Percentiles rank a stretch among this genome's conserved stretches.
Evolutionary conservation across 192 early-diverging fungal genomes (phyloP).

Genomic region (Dispira simplex): DNA sequence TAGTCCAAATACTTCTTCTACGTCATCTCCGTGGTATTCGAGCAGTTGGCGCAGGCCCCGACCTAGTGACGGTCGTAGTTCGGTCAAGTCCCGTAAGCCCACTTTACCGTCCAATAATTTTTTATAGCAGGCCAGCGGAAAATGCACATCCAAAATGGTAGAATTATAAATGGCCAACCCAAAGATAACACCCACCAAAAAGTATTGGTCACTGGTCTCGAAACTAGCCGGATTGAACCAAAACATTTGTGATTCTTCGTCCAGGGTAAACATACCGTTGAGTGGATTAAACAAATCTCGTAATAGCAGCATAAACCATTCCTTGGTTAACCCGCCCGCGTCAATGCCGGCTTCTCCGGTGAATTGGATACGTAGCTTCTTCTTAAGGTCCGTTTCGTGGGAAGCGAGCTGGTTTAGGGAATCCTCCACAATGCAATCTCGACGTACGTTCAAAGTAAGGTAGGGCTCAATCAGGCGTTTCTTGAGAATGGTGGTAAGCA

Average conservation of each 20-base stretch:
- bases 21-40: conserved; percentile 63
- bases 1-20: conserved; percentile 70
- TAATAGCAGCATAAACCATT: conserved; percentile 91
- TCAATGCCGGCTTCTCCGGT: conserved; percentile 89
- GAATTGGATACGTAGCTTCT: conserved; percentile 84
- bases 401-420: conserved; percentile 60
- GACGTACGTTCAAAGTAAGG: conserved; percentile 40
- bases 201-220: conserved; percentile 69
- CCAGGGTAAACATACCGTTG: conserved; percentile 71
- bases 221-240: conserved; percentile 70
- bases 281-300: conserved; percentile 86
- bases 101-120: conserved; percentile 64
- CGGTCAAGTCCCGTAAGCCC: conserved; percentile 58
- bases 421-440: conserved; percentile 53
- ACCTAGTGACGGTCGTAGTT: conserved; percentile 56
- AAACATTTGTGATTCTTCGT: conserved; percentile 39
- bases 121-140: conserved; percentile 73
- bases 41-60: conserved; percentile 73
- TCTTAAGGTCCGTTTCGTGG: conserved; percentile 72
- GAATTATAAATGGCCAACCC: conserved; percentile 91
- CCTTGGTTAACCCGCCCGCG: conserved; percentile 91
- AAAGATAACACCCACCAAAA: conserved; percentile 79
- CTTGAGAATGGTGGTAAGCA: conserved; percentile 40
- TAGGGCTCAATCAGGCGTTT: conserved; percentile 31
- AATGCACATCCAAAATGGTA: conserved; percentile 77